A percentile compares a stretch with the other conserved stretches of the same genome.
Evolutionary conservation across 2,329 filamentous ascomycete genomes (phyloP).

Genomic region (Cytospora mali): DNA sequence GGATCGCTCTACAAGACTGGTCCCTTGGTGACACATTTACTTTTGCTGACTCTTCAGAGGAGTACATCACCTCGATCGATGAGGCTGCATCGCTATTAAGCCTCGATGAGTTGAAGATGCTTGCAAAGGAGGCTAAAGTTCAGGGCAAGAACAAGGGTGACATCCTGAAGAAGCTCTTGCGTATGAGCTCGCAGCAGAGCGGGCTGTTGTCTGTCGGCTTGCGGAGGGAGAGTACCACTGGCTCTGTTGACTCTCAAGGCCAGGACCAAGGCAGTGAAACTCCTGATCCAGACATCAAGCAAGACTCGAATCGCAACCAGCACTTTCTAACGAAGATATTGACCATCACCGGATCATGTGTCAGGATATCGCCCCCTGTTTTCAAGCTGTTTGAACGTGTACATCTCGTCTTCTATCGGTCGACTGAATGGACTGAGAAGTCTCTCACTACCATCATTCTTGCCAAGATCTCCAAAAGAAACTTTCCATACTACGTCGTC

Average conservation of each 20-base stretch:
- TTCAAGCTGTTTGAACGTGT: conserved; percentile 90
- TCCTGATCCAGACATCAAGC: conserved; percentile 34
- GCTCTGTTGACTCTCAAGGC: conserved; percentile 52
- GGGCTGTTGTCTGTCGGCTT: conserved; percentile 72
- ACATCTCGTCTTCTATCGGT: conserved; percentile 93
- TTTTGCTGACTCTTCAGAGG: conserved; percentile 79
- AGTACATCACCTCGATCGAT: conserved; percentile 74
- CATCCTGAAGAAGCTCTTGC: conserved; percentile 72
- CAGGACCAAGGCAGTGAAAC: conserved; percentile 42
- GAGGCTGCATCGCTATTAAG: conserved; percentile 80
- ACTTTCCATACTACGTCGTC: conserved; percentile 89
- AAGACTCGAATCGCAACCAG: conserved; percentile 64
- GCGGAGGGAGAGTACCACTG: conserved; percentile 64
- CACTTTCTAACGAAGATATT: conserved; percentile 80
- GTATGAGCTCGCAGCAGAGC: conserved; percentile 72
- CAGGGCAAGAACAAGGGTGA: conserved; percentile 88
- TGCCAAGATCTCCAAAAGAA: conserved; percentile 82
- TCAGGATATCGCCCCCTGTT: conserved; percentile 72
- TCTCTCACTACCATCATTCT: conserved; percentile 93
- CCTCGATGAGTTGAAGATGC: conserved; percentile 82
- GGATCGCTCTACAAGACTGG: conserved; percentile 45
- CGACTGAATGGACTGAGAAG: conserved; percentile 96
- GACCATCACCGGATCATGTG: conserved; percentile 76
- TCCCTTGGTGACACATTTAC: conserved; percentile 62
- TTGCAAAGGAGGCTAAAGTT: conserved; percentile 86